Conservation (phyloP, 352 stramenopile genomes). For the Phytophthora hybrid region DNA sequence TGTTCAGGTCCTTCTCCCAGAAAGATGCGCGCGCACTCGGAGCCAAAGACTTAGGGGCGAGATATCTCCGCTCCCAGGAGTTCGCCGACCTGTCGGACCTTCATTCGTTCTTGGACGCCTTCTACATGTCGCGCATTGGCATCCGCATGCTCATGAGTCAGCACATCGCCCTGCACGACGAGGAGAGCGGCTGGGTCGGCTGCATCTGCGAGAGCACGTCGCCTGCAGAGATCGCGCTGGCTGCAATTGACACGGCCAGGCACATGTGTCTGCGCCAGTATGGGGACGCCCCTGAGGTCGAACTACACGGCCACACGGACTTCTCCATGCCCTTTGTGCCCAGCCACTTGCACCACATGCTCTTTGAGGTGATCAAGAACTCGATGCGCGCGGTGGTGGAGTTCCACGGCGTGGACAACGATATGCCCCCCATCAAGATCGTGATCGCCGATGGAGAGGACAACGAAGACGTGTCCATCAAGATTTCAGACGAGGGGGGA, state of each 20-base stretch:
- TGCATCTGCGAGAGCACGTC: conserved; percentile 98
- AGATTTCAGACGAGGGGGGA: conserved; percentile 99
- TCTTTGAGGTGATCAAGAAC: conserved; percentile 99
- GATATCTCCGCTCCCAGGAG: conserved; percentile 80
- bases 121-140: conserved; percentile 99
- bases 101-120: conserved; percentile 98
- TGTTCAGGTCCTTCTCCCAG: conserved; percentile 77
- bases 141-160: conserved; percentile 99
- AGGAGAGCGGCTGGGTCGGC: conserved; percentile 87
- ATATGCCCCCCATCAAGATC: conserved; percentile 99
- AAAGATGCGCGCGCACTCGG: conserved; percentile 51
- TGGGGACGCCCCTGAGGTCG: conserved; percentile 98
- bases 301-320: conserved; percentile 97
- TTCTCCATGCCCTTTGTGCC: conserved; percentile 98
- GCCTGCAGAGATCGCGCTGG: conserved; percentile 96
- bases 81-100: conserved; percentile 94
- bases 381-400: conserved; percentile 99
- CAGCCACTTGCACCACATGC: conserved; percentile 97
- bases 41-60: conserved; percentile 67
- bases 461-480: conserved; percentile 99
- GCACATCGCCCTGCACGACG: conserved; percentile 96
- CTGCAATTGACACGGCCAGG: conserved; percentile 97
- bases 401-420: conserved; percentile 97
- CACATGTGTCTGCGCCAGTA: conserved; percentile 99
- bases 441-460: conserved; percentile 99